phyloP scores from a whole-genome alignment of 352 stramenopile genomes.

The Globisporangium middletonii region DNA sequence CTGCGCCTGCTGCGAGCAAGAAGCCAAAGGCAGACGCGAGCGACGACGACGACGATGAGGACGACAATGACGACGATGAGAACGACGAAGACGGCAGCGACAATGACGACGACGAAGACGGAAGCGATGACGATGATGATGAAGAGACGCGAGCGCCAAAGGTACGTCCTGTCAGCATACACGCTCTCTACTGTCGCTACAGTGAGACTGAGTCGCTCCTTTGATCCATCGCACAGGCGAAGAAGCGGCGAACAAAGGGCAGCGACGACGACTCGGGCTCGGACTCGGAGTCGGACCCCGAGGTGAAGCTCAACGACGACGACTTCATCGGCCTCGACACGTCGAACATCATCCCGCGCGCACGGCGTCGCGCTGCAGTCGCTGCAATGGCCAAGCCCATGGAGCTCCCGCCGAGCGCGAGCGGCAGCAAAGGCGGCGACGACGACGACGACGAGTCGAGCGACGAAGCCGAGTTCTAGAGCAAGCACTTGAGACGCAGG shows the following conservation, averaged over 20 bases:
- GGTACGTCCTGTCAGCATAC: constrained; percentile 5
- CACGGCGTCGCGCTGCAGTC: constrained; percentile 60
- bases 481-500: too few species aligned
- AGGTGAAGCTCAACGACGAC: constrained; percentile 84
- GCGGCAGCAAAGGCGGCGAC: constrained; percentile 8
- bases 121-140: constrained; percentile 23
- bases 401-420: constrained; percentile 36
- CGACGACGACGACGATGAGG: constrained; percentile 39
- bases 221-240: constrained; percentile 18
- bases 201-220: background rate
- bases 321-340: constrained; percentile 81
- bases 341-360: constrained; percentile 82
- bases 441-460: constrained; percentile 74
- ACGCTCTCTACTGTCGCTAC: too few species aligned
- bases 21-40: constrained; percentile 25
- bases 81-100: constrained; percentile 42
- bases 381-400: constrained; percentile 62
- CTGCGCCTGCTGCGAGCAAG: constrained; percentile 17
- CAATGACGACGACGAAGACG: constrained; percentile 29
- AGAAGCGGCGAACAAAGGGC: constrained; percentile 63
- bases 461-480: constrained; percentile 84
- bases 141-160: constrained; percentile 39
- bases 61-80: constrained; percentile 45
- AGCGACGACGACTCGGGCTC: constrained; percentile 63
- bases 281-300: constrained; percentile 55